Evolutionary conservation across 176 grass and related monocot genomes (phyloP).

Genomic region (Cenchrus fungigraminus): DNA sequence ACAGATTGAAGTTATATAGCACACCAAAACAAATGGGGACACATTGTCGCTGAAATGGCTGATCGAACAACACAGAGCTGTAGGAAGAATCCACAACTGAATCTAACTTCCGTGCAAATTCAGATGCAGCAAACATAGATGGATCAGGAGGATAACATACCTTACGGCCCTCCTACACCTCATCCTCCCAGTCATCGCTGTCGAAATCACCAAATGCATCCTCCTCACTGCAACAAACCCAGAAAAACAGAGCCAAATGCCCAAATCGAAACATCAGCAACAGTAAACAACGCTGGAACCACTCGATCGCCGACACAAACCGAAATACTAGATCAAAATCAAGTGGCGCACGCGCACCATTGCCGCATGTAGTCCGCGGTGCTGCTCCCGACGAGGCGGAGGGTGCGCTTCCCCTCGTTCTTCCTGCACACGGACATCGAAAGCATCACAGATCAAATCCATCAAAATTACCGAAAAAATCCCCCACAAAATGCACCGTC

Average conservation of each 20-base stretch:
- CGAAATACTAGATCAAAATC: constrained; percentile 1
- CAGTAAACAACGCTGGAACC: background rate
- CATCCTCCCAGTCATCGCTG: constrained; percentile 3
- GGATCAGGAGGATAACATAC: constrained; percentile 18
- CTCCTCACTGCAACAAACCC: constrained; percentile 30
- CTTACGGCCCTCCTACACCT: constrained; percentile 1
- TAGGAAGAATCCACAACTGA: background rate
- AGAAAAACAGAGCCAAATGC: background rate
- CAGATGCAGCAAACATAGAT: background rate
- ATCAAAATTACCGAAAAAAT: background rate
- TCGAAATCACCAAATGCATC: constrained; percentile 40
- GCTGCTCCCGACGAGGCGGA: constrained; percentile 39
- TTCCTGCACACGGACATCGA: constrained; percentile 18
- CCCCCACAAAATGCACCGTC: background rate
- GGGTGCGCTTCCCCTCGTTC: constrained; percentile 31
- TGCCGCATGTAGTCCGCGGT: constrained; percentile 29
- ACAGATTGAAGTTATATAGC: background rate
- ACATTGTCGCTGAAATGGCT: background rate
- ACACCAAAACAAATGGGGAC: background rate
- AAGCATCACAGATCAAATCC: constrained; percentile 1
- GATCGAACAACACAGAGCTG: background rate
- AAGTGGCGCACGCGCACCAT: background rate
- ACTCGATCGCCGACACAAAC: background rate
- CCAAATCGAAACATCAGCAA: background rate
- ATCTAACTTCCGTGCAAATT: background rate